Conservation (phyloP, 192 early-diverging fungal genomes). For the Entophlyctis luteolus region DNA sequence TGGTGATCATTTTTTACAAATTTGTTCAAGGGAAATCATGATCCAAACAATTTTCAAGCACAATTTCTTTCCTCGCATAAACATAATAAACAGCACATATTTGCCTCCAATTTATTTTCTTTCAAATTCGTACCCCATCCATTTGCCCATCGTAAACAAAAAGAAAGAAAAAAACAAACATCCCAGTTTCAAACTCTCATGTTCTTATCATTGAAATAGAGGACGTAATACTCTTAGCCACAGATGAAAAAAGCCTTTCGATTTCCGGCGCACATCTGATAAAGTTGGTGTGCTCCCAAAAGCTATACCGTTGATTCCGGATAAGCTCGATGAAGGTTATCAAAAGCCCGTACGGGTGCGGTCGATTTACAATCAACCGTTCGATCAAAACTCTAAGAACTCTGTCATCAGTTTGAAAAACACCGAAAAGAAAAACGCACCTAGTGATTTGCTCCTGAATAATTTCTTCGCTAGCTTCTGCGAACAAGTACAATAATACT, state of each 20-base stretch:
- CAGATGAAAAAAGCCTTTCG: conserved; percentile 73
- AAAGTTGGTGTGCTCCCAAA: conserved; percentile 68
- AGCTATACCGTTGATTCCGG: conserved; percentile 78
- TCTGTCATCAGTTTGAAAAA: not conserved
- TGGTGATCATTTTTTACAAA: conserved; percentile 66
- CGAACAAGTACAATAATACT: conserved; percentile 82
- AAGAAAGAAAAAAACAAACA: no score
- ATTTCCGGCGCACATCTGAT: conserved; percentile 74
- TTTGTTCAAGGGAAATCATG: conserved; percentile 5
- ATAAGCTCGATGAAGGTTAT: conserved; percentile 97
- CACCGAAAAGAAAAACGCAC: conserved; percentile 34
- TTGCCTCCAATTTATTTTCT: no score
- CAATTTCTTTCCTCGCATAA: not conserved
- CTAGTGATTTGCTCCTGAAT: conserved; percentile 92
- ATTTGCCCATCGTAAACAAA: no score
- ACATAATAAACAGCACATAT: not conserved
- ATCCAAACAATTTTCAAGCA: no score
- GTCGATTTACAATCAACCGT: conserved; percentile 90
- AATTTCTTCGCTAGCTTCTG: conserved; percentile 67
- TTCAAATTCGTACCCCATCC: no score
- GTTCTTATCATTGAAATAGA: conserved; percentile 24
- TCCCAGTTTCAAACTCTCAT: not conserved
- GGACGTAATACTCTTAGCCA: conserved; percentile 46
- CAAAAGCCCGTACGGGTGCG: conserved; percentile 95
- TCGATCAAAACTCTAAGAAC: conserved; percentile 79